These are phyloP conservation scores for Trypanosoma congolense DNA, from an alignment of 208 protist species.

Conservation along the genomic window DNA sequence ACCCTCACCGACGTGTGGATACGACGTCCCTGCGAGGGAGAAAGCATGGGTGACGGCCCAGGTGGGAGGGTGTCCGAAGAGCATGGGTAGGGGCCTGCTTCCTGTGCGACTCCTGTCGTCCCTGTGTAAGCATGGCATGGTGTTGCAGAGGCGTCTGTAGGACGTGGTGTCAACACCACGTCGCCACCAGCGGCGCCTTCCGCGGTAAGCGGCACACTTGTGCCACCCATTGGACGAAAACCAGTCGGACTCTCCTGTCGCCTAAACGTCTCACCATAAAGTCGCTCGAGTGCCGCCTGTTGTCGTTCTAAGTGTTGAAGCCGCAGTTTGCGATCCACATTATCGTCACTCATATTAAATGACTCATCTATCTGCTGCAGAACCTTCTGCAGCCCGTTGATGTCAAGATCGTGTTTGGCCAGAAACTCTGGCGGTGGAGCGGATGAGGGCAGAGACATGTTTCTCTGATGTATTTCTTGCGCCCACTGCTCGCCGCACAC, in stretches of 20 bases:
- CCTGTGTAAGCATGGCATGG: neutral
- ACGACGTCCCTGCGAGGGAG: neutral
- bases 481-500: neutral
- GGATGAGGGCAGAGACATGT: neutral
- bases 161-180: conserved; percentile 21
- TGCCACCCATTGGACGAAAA: conserved; percentile 4
- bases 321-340: conserved; percentile 22
- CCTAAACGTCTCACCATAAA: conserved; percentile 60
- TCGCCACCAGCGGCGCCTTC: conserved; percentile 4
- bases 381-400: conserved; percentile 16
- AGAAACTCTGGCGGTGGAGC: neutral
- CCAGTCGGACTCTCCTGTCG: conserved; percentile 27
- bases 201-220: neutral
- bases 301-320: conserved; percentile 51
- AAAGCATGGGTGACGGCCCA: neutral
- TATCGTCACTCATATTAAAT: conserved; percentile 14
- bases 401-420: conserved; percentile 10
- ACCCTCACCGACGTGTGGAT: neutral
- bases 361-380: conserved; percentile 23
- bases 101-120: neutral
- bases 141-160: conserved; percentile 1
- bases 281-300: conserved; percentile 44
- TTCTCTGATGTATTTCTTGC: neutral
- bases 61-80: neutral
- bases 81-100: neutral